Evolutionary conservation across 192 early-diverging fungal genomes (phyloP), one percentile per base, ranked within the genome.

Genomic region (Coemansia sp.): DNA sequence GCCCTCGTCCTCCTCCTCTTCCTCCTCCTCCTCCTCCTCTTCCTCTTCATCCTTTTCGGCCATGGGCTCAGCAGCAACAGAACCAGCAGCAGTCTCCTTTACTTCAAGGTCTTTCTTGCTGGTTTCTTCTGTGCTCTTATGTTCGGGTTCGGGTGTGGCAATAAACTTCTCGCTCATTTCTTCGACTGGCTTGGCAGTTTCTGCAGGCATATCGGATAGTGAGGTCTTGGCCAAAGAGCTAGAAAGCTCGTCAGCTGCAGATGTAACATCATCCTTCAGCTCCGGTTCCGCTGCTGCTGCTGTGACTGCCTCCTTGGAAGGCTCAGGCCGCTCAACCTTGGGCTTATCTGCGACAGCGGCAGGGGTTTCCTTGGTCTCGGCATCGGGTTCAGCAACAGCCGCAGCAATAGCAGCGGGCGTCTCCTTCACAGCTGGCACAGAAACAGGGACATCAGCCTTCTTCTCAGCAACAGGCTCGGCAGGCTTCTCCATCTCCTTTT

Each of bases 81-180:
- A 18, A 21, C 18, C 55, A 18, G 63, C 18, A 21, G 25, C 55
- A 18, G 63, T 15, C 18, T 37, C n/a, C 42, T 63, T 42, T 29
- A 71, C 59, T 3, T 64, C 72, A 4, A 53, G 53, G 31, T 76
- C 71, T 34, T 68, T 72, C 55, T 77, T 72, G 64, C 67, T 61
- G 8, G 49, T 37, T 16, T 21, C 29, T 8, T 63, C 64, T 6
- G 18, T 13, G 20, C 46, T 6, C 25, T 46, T 58, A 23, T 43
- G 43, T 40, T 61, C 39, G 34, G 53, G 21, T 9, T 72, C 75
- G 13, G 72, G 48, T 7, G 8, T 51, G 23, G 61, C 74, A 68
- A 46, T 43, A 10, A 67, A 16, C n/a, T 55, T 42, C 29, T 57
- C 55, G 15, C 29, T 57, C n/a, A 7, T 61, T 21, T 28, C 64